Conservation (phyloP, 257 asterid species). For the Nicotiana obtusifolia region DNA sequence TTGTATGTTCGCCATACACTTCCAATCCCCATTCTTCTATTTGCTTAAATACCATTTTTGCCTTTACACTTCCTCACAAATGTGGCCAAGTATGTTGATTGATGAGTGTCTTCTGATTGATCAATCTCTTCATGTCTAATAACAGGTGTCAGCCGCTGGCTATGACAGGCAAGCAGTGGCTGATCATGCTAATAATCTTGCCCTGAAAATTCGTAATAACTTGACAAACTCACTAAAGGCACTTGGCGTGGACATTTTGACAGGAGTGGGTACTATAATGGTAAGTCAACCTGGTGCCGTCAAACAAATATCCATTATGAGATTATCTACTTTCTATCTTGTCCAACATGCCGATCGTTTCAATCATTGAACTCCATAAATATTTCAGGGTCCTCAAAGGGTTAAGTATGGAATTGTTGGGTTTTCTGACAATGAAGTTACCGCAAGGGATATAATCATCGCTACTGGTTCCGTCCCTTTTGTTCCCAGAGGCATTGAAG, state of each 20-base stretch:
- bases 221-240: constrained; percentile 87
- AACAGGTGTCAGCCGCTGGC: constrained; percentile 81
- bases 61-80: background rate
- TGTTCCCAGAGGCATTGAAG: constrained; percentile 95
- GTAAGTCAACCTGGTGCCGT: too few relatives aligned
- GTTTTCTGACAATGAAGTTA: constrained; percentile 41
- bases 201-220: constrained; percentile 75
- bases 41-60: background rate
- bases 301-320: too few relatives aligned
- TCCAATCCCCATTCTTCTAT: background rate
- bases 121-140: constrained; percentile 12
- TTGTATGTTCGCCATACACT: background rate
- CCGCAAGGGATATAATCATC: constrained; percentile 82
- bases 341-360: background rate
- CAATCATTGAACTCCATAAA: background rate
- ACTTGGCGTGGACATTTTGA: constrained; percentile 93
- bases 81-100: background rate
- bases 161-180: constrained; percentile 91
- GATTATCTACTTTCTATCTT: background rate
- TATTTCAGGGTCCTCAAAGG: constrained; percentile 84
- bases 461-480: constrained; percentile 93
- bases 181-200: constrained; percentile 87
- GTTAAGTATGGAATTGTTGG: constrained; percentile 42
- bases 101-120: background rate
- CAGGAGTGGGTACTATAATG: constrained; percentile 78